Base-by-base conservation (phyloP, 2,329 filamentous ascomycete genomes). In the Aotearoamyces nothofagi region DNA sequence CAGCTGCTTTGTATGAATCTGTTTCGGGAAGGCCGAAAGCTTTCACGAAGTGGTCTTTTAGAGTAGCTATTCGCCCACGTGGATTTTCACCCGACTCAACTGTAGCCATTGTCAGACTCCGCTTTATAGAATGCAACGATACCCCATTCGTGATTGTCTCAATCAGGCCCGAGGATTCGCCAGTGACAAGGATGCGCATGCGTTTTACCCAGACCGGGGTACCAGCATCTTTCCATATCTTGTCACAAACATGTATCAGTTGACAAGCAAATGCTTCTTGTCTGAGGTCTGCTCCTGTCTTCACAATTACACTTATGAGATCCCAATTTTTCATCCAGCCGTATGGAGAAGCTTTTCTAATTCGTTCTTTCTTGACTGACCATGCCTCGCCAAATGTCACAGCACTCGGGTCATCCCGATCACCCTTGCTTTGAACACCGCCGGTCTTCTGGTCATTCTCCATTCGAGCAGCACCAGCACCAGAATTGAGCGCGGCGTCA, bases 261-360 rank as follows among this genome's bases (percentile, higher is more conserved):
- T 90, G 81, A 49, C 80, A 87, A 5, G 81, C 81, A 51, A 90
- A 90, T 0, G 81, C 80, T 53, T 90, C 81, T 55, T 90, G 81
- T 28, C 81, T 66, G 36, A 90, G 57, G 53, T 90, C 80, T 3
- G 78, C 78, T 3, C 81, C 80, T 8, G 81, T 90, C 58, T 90
- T 90, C 42, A 90, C 77, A 46, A 90, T 90, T 34, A 90, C 80
- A 46, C 78, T 86, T 37, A 90, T 63, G 14, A 90, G 63, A 45
- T 90, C 81, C 81, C 81, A 90, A 46, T 84, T 87, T 56, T 81
- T 81, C 74, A 84, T 82, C 71, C 78, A 83, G 7, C 81, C 81
- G 46, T 86, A 90, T 1, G 81, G 81, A 1, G 80, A 87, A 1
- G 79, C 79, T 42, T 79, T 78, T 36, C 81, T 68, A 47, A 90